A percentile compares a stretch with the other conserved stretches of the same genome.
phyloP scores from a whole-genome alignment of 768 basidiomycete genomes.

The Boletales sp. region DNA sequence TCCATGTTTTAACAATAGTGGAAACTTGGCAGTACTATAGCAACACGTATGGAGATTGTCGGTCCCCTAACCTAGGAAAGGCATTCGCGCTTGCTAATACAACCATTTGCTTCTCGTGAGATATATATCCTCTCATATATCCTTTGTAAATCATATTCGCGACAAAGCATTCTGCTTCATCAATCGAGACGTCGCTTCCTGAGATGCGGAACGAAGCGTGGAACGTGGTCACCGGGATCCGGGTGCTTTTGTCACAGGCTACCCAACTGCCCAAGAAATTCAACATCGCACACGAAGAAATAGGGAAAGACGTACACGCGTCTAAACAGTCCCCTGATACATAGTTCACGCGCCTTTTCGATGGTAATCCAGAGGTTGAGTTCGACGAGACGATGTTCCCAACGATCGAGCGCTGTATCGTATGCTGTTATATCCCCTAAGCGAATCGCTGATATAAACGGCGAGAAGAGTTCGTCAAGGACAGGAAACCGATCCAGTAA shows the following conservation, averaged over 20 bases:
- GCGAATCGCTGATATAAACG: constrained; percentile 79
- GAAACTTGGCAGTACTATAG: constrained; percentile 9
- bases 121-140: constrained; percentile 93
- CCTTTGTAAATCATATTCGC: constrained; percentile 96
- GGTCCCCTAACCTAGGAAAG: constrained; percentile 72
- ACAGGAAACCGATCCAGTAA: constrained; percentile 73
- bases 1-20: neutral
- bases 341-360: constrained; percentile 85
- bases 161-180: constrained; percentile 90
- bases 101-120: constrained; percentile 92
- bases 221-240: constrained; percentile 82
- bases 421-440: constrained; percentile 76
- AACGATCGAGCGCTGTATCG: constrained; percentile 69
- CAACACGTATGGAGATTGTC: constrained; percentile 46
- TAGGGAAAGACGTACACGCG: constrained; percentile 54
- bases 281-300: neutral
- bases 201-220: constrained; percentile 70
- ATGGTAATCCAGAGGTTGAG: constrained; percentile 84
- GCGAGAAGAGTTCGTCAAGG: constrained; percentile 67
- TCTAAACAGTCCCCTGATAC: constrained; percentile 78
- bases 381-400: constrained; percentile 75
- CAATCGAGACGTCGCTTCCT: constrained; percentile 63
- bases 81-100: constrained; percentile 78
- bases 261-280: constrained; percentile 61
- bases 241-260: constrained; percentile 62